Conservation (phyloP, 441 rosid species). For the Pelargonium citronellum region DNA sequence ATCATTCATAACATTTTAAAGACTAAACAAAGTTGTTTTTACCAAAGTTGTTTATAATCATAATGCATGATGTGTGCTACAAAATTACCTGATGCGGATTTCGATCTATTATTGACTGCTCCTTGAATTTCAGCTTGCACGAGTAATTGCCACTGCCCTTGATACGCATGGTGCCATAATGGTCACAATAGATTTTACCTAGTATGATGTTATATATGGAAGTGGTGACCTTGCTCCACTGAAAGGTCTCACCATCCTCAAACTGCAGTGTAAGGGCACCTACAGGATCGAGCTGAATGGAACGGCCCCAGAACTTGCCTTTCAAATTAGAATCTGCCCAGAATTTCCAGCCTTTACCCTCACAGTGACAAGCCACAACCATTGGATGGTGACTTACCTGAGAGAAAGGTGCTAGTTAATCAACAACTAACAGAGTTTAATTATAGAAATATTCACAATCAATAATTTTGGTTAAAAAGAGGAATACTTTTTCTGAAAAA, state of each 20-base stretch:
- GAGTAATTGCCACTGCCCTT: slow-evolving; percentile 65
- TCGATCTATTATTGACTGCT: slow-evolving; percentile 79
- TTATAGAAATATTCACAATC: background rate
- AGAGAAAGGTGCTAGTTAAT: background rate
- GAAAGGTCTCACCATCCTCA: slow-evolving; percentile 74
- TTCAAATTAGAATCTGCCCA: slow-evolving; percentile 84
- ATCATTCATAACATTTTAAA: background rate
- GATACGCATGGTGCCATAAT: slow-evolving; percentile 79
- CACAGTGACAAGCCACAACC: slow-evolving; percentile 80
- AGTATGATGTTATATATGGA: slow-evolving; percentile 85
- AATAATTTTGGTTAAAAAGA: background rate
- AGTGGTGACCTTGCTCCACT: slow-evolving; percentile 88
- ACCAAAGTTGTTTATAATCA: too few species aligned
- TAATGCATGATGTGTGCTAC: background rate
- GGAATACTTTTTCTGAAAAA: slow-evolving; percentile 67
- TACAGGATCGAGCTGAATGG: slow-evolving; percentile 82
- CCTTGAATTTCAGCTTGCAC: slow-evolving; percentile 79
- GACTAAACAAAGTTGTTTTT: background rate
- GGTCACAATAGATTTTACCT: slow-evolving; percentile 83
- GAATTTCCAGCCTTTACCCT: slow-evolving; percentile 89
- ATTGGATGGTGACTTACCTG: slow-evolving; percentile 95
- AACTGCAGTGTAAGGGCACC: slow-evolving; percentile 71
- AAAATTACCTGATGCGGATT: slow-evolving; percentile 73
- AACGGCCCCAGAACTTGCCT: slow-evolving; percentile 94
- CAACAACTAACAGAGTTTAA: background rate